Percentiles rank a stretch among this genome's conserved stretches.
phyloP scores from a whole-genome alignment of 306 rosid species.

The Prunus armeniaca region DNA sequence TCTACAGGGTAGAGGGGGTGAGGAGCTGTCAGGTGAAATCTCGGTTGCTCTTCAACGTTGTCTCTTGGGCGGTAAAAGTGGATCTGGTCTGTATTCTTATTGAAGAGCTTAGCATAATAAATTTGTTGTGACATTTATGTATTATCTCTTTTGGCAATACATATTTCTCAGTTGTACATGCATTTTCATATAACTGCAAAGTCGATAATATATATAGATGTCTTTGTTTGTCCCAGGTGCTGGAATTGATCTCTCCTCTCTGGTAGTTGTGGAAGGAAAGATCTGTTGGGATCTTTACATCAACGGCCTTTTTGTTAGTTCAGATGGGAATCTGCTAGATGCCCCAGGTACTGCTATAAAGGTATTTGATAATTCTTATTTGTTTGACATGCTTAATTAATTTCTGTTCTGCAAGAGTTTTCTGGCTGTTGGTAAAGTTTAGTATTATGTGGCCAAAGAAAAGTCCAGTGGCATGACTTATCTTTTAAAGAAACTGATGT shows the following conservation, averaged over 20 bases:
- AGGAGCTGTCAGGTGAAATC: constrained; percentile 73
- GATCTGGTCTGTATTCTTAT: constrained; percentile 50
- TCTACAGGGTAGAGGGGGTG: constrained; percentile 98
- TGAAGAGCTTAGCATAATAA: not conserved
- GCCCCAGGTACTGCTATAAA: constrained; percentile 85
- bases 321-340: constrained; percentile 89
- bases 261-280: constrained; percentile 70
- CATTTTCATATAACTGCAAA: not conserved
- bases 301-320: constrained; percentile 77
- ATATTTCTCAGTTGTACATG: not conserved
- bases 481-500: constrained; percentile 7
- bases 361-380: constrained; percentile 42
- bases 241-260: constrained; percentile 75
- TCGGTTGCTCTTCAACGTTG: constrained; percentile 61
- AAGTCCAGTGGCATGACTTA: no score
- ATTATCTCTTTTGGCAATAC: constrained; percentile 1
- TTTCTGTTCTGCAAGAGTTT: not conserved
- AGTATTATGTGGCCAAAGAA: not conserved
- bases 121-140: not conserved
- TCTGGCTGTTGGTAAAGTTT: not conserved
- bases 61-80: constrained; percentile 81
- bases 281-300: constrained; percentile 92
- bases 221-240: constrained; percentile 49
- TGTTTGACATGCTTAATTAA: not conserved
- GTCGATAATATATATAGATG: constrained; percentile 1